These are phyloP conservation scores for Oryza australiensis DNA, from an alignment of 176 grass and related monocot genomes.

Conservation along the genomic window DNA sequence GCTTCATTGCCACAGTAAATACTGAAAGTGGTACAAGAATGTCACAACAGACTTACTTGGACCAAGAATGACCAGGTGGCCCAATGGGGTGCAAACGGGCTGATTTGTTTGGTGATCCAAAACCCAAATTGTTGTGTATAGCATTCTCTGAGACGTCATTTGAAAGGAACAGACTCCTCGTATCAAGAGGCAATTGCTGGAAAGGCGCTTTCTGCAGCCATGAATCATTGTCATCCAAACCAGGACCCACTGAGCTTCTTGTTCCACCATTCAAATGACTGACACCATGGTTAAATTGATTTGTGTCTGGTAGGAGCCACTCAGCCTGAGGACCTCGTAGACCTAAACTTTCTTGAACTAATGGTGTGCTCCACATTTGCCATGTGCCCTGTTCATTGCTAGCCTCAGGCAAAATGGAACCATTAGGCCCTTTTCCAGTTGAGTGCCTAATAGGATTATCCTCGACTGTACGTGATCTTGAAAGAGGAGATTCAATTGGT, in stretches of 20 bases:
- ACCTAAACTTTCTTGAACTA: constrained; percentile 68
- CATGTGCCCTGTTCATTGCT: constrained; percentile 66
- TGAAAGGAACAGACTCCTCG: constrained; percentile 62
- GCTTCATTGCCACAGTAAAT: not conserved
- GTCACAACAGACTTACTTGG: constrained; percentile 59
- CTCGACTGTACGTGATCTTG: constrained; percentile 53
- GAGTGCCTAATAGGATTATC: constrained; percentile 45
- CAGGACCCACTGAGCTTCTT: constrained; percentile 28
- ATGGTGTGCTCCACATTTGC: constrained; percentile 86
- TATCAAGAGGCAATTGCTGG: constrained; percentile 55
- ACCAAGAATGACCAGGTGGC: constrained; percentile 53
- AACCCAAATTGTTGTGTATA: constrained; percentile 33
- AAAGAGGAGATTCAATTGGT: constrained; percentile 82
- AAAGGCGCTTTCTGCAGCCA: constrained; percentile 56
- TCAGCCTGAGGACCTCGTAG: constrained; percentile 55
- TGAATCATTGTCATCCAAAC: constrained; percentile 48
- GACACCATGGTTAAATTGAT: constrained; percentile 45
- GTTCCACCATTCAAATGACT: constrained; percentile 59
- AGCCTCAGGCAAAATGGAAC: constrained; percentile 45
- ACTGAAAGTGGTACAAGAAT: constrained; percentile 9
- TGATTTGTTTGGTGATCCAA: constrained; percentile 51
- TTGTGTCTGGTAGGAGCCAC: constrained; percentile 54
- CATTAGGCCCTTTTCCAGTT: constrained; percentile 33
- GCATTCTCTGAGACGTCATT: constrained; percentile 55
- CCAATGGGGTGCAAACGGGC: constrained; percentile 44